Base-by-base conservation (phyloP, 495 filamentous ascomycete genomes). In the Hypoxylon fragiforme region DNA sequence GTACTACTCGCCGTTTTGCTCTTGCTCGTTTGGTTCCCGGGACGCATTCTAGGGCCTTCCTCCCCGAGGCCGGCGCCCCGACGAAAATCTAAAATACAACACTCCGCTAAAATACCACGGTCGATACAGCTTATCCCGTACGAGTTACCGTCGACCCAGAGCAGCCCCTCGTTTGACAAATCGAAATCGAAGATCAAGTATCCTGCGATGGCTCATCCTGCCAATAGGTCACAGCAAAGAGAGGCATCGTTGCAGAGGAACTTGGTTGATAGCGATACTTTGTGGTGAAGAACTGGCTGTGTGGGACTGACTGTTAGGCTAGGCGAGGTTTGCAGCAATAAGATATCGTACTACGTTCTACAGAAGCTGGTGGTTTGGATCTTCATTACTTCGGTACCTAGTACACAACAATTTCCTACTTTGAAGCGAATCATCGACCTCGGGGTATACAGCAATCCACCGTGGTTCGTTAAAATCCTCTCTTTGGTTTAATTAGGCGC, bases 1-100 rank as follows among this genome's bases (percentile, higher is more conserved):
- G 64, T 76, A 21, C 57, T 75, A 7, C 32, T 76, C 5, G 62
- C 66, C 3, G 39, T 37, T 18, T 31, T 71, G 12, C 53, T 73
- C 7, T 45, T 75, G n/a, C 37, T 67, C 7, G 54, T 12, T 3
- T 67, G 52, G 40, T 60, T 62, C 43, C 64, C 64, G 9, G 57
- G 53, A 16, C 57, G 64, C 20, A 31, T 51, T 1, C 15, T 65
- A 11, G n/a, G n/a, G n/a, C n/a, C n/a, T n/a, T n/a, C n/a, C n/a
- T n/a, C n/a, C 36, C 54, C 6, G 21, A 53, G 21, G 44, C 47
- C 8, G 32, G 37, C 40, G 14, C 50, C 2, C 32, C n/a, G n/a
- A n/a, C n/a, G n/a, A n/a, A n/a, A n/a, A n/a, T n/a, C n/a, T n/a
- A n/a, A 11, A 39, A 7, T 22, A 21, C 11, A 49, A 36, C 22